Evolutionary conservation across 306 rosid genomes (phyloP).

Genomic region (Begonia peltatifolia): DNA sequence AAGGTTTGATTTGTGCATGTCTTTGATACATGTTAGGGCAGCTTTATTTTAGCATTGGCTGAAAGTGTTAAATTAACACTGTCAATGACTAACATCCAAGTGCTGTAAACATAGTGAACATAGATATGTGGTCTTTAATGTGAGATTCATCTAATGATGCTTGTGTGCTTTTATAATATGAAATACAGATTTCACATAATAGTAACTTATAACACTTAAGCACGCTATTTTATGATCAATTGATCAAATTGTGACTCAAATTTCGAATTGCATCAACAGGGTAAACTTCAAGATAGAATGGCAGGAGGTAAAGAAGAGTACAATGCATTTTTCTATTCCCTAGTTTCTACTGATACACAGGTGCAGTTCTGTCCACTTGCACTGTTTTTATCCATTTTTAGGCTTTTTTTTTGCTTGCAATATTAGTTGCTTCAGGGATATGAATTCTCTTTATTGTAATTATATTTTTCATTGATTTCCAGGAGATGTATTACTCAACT

Average conservation of each 20-base stretch:
- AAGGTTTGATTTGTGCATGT: conserved; percentile 42
- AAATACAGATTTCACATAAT: no score
- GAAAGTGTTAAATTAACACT: no score
- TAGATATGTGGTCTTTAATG: no score
- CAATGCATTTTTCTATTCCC: conserved; percentile 95
- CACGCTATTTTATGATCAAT: neutral
- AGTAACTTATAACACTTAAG: no score
- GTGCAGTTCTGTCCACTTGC: conserved; percentile 19
- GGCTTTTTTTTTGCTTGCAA: no score
- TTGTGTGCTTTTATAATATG: no score
- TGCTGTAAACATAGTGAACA: no score
- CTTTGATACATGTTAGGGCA: neutral
- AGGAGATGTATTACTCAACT: conserved; percentile 98
- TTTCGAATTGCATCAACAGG: conserved; percentile 39
- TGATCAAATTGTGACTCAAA: neutral
- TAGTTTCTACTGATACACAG: conserved; percentile 96
- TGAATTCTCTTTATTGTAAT: no score
- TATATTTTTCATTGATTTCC: conserved; percentile 14
- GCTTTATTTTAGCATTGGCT: no score
- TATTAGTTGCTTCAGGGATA: no score
- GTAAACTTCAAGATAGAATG: conserved; percentile 90
- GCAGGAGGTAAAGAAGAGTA: conserved; percentile 98
- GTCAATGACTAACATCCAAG: no score
- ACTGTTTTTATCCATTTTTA: conserved; percentile 3
- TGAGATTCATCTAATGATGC: no score